Evolutionary conservation across 2,329 filamentous ascomycete genomes (phyloP).

Genomic region (Dothideomycetidae sp.): DNA sequence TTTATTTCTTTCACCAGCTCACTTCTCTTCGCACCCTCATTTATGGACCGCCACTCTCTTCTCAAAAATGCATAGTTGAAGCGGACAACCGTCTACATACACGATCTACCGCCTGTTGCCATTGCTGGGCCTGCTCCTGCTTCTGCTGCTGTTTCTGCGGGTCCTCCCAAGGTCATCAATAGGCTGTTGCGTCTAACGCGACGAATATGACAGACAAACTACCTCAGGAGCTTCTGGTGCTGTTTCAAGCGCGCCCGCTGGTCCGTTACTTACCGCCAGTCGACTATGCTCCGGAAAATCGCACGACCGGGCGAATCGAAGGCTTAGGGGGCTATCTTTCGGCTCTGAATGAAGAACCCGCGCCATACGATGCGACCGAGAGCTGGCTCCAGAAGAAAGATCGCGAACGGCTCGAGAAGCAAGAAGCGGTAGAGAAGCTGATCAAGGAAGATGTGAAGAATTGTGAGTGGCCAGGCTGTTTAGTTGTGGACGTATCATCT

Average conservation of each 20-base stretch:
- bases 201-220: conserved; percentile 88
- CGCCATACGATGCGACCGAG: conserved; percentile 68
- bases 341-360: conserved; percentile 60
- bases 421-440: conserved; percentile 49
- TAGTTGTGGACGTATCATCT: background rate
- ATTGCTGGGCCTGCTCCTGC: too few relatives aligned
- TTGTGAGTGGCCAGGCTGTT: conserved; percentile 8
- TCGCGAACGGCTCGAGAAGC: conserved; percentile 68
- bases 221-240: conserved; percentile 76
- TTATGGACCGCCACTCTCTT: too few relatives aligned
- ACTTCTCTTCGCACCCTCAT: too few relatives aligned
- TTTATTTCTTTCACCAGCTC: too few relatives aligned
- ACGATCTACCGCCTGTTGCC: too few relatives aligned
- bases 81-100: too few relatives aligned
- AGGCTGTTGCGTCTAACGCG: too few relatives aligned
- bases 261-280: conserved; percentile 74
- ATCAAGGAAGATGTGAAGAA: conserved; percentile 46
- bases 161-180: too few relatives aligned
- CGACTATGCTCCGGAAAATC: conserved; percentile 71
- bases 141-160: too few relatives aligned
- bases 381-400: conserved; percentile 85
- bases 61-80: too few relatives aligned
- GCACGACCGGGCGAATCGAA: conserved; percentile 56
- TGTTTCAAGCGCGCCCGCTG: conserved; percentile 88
- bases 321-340: conserved; percentile 64